These are phyloP conservation scores for Bacidia gigantensis DNA, from an alignment of 495 filamentous ascomycete genomes.

Conservation along the genomic window DNA sequence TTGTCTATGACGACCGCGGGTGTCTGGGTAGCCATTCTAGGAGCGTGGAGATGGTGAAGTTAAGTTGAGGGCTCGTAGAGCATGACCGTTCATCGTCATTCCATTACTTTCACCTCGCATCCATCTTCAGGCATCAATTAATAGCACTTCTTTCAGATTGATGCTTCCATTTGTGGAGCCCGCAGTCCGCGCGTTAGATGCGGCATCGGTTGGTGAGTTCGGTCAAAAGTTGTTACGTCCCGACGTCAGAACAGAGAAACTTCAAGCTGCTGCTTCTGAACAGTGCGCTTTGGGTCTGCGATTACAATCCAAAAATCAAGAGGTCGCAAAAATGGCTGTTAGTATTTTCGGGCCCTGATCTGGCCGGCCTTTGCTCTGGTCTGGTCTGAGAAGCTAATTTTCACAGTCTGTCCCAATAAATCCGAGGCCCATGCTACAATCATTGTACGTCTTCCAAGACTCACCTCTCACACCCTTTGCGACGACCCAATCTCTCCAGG, in stretches of 20 bases:
- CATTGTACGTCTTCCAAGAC: slow-evolving; percentile 45
- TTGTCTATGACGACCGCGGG: slow-evolving; percentile 99
- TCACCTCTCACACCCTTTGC: neutral
- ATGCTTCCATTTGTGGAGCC: neutral
- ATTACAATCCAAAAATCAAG: no score
- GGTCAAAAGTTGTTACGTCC: slow-evolving; percentile 1
- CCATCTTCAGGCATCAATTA: neutral
- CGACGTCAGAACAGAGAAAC: neutral
- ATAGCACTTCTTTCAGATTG: neutral
- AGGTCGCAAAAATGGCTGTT: no score
- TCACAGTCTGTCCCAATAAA: slow-evolving; percentile 70
- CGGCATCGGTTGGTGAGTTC: neutral
- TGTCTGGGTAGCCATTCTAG: slow-evolving; percentile 84
- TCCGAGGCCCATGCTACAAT: slow-evolving; percentile 79
- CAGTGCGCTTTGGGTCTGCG: no score
- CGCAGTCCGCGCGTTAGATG: slow-evolving; percentile 6
- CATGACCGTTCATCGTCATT: neutral
- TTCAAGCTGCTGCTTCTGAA: neutral
- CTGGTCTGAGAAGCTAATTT: neutral
- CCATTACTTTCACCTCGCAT: neutral
- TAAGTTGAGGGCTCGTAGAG: neutral
- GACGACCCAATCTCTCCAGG: neutral
- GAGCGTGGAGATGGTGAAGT: neutral
- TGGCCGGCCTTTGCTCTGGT: neutral
- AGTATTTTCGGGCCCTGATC: no score